Base-by-base conservation (phyloP, 2,329 filamentous ascomycete genomes). In the Aphanocladium album region DNA sequence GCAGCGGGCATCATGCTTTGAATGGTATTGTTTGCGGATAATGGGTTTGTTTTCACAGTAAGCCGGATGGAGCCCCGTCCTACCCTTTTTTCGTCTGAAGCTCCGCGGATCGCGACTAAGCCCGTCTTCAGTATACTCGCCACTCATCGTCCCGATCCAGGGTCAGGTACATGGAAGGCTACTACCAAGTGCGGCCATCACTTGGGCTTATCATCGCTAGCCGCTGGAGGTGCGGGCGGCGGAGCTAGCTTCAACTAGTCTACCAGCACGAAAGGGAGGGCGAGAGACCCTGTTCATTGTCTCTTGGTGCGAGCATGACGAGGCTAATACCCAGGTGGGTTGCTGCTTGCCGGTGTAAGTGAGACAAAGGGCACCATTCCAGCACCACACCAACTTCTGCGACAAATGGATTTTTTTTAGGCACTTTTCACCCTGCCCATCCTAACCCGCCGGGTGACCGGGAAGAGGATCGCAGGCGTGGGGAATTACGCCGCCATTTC, bases 21-120 rank as follows among this genome's bases (percentile, higher is more conserved):
- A 21, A 43, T 54, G 17, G 3, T n/a, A 35, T 56, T 56, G 53
- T 56, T 56, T 56, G 37, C 52, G 53, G 16, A 43, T 27, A 41
- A 53, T 41, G 19, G 35, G 35, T 41, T 27, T 33, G 51, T 41
- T 12, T 53, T 21, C 16, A n/a, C 35, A 11, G 35, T 30, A 39
- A 11, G 35, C 30, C 30, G 35, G 35, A 39, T 16, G 4, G 11
- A 39, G 9, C 43, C 4, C 43, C 19, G 17, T 17, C 43, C 2
- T n/a, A n/a, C n/a, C n/a, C n/a, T n/a, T 46, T 46, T n/a, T 12
- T 17, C 43, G 6, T 46, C 43, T 21, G 21, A 46, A 39, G 35
- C 7, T 16, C 12, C 12, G 5, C 5, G 3, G 35, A 39, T 39
- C 35, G 35, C 35, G 35, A 39, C 35, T 11, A 39, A n/a, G n/a